Percentiles rank a stretch among this genome's conserved stretches.
phyloP scores from a whole-genome alignment of 179 eudicot species.

The Dionaea muscipula region DNA sequence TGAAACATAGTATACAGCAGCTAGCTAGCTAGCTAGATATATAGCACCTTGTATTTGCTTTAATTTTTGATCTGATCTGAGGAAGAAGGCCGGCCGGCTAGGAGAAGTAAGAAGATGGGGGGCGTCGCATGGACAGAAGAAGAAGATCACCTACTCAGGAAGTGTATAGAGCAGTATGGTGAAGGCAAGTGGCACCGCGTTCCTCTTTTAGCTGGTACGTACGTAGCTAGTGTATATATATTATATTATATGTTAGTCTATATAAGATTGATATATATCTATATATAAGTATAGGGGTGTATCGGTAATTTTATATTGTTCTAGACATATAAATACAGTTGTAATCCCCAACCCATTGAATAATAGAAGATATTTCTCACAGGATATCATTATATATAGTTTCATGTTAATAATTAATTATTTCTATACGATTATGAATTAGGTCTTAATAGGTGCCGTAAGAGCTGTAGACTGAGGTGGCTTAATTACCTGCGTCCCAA shows the following conservation, averaged over 20 bases:
- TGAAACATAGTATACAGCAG: too few relatives aligned
- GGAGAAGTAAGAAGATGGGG: conserved; percentile 12
- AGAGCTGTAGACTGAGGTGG: conserved; percentile 25
- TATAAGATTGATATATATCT: not conserved
- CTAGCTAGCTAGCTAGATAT: not conserved
- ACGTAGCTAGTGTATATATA: not conserved
- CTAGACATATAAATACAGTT: too few relatives aligned
- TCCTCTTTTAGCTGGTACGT: conserved; percentile 16
- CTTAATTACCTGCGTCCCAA: conserved; percentile 24
- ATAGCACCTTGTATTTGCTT: not conserved
- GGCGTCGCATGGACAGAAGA: conserved; percentile 30
- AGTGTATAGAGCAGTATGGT: conserved; percentile 22
- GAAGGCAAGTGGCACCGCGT: conserved; percentile 31
- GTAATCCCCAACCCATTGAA: too few relatives aligned
- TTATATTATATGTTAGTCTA: not conserved
- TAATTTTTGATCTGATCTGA: not conserved
- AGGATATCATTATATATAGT: not conserved
- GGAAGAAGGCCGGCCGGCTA: not conserved
- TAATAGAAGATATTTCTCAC: not conserved
- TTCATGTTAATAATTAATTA: not conserved
- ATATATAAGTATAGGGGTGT: too few relatives aligned
- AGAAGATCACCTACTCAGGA: conserved; percentile 20
- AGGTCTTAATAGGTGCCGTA: conserved; percentile 22
- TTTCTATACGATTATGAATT: too few relatives aligned
- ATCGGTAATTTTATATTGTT: too few relatives aligned